Evolutionary conservation across 441 rosid genomes (phyloP).

Genomic region (Erysimum cheiri): DNA sequence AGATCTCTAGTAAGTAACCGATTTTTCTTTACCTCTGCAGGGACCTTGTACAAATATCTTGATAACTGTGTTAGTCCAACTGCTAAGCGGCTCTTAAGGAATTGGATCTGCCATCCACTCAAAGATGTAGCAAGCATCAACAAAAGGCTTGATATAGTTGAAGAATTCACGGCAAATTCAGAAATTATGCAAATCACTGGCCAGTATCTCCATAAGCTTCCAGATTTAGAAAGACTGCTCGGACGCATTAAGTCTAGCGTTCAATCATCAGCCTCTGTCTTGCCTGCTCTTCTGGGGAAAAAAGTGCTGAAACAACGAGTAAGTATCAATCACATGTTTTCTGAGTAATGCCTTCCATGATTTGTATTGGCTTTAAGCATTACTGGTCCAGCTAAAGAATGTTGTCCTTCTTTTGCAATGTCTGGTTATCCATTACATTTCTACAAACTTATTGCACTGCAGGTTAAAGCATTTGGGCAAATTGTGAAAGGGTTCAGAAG

Average conservation of each 20-base stretch:
- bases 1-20: background rate
- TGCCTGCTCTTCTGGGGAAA: conserved; percentile 76
- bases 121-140: conserved; percentile 78
- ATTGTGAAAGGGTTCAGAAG: conserved; percentile 85
- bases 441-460: conserved; percentile 34
- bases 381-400: background rate
- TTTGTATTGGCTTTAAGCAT: background rate
- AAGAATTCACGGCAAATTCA: conserved; percentile 56
- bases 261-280: conserved; percentile 67
- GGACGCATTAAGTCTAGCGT: conserved; percentile 79
- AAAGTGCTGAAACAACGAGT: conserved; percentile 76
- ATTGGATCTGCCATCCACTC: conserved; percentile 96
- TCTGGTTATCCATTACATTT: conserved; percentile 17
- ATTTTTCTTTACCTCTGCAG: conserved; percentile 52
- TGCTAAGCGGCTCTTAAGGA: conserved; percentile 86
- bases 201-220: conserved; percentile 74
- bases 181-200: conserved; percentile 59
- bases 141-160: conserved; percentile 79
- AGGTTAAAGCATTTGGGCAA: conserved; percentile 89
- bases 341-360: conserved; percentile 22
- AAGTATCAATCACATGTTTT: conserved; percentile 42
- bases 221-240: conserved; percentile 88
- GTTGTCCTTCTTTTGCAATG: background rate
- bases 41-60: conserved; percentile 88
- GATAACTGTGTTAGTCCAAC: conserved; percentile 82